Evolutionary conservation across 805 yeast genomes (phyloP).

Genomic region (Grigorovia transvaalensis): DNA sequence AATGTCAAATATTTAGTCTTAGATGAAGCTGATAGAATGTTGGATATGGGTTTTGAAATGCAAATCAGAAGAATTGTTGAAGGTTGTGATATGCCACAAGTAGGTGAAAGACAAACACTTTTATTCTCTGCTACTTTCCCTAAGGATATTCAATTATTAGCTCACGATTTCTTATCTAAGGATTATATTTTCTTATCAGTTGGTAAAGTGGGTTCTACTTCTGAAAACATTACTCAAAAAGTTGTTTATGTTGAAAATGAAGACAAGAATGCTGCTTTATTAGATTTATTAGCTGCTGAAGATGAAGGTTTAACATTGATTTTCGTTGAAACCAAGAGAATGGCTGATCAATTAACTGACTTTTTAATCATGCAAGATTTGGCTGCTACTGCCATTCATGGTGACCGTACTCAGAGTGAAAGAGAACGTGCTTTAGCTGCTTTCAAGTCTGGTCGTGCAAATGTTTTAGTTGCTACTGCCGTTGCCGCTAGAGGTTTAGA

Average conservation of each 20-base stretch:
- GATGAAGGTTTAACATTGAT: conserved; percentile 82
- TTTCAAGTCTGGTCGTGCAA: conserved; percentile 86
- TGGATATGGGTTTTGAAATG: conserved; percentile 99
- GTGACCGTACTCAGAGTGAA: conserved; percentile 96
- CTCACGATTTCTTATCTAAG: conserved; percentile 83
- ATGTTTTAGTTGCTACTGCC: conserved; percentile 96
- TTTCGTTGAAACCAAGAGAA: conserved; percentile 96
- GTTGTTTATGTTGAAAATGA: conserved; percentile 84
- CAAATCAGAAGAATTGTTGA: conserved; percentile 97
- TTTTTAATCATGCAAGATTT: conserved; percentile 78
- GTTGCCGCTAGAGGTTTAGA: conserved; percentile 99
- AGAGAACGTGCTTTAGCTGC: conserved; percentile 95
- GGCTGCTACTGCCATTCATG: conserved; percentile 98
- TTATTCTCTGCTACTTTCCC: conserved; percentile 99
- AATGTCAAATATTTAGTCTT: conserved; percentile 89
- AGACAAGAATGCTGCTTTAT: conserved; percentile 82
- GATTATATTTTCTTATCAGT: conserved; percentile 93
- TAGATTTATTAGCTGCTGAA: conserved; percentile 76
- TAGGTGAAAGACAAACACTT: conserved; percentile 84
- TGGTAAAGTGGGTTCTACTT: conserved; percentile 98
- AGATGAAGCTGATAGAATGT: conserved; percentile 99
- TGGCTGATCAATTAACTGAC: conserved; percentile 94
- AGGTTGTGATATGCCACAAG: conserved; percentile 95
- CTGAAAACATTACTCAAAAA: conserved; percentile 95
- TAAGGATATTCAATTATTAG: conserved; percentile 90